phyloP scores from a whole-genome alignment of 345 rosid genomes.

The Syzygium jambos region DNA sequence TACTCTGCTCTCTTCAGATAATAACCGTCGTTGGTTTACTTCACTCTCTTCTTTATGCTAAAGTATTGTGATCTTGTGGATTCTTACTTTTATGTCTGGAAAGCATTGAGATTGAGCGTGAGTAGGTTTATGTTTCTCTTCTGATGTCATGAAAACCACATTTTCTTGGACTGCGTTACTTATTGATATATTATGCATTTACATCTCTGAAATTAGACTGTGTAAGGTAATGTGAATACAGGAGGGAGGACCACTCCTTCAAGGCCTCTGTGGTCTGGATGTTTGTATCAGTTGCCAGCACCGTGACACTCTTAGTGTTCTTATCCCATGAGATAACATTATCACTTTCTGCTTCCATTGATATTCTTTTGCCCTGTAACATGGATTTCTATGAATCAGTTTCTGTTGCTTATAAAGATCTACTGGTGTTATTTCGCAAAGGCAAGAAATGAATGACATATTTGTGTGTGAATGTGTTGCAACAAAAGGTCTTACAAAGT shows the following conservation, averaged over 20 bases:
- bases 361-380: not conserved
- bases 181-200: not conserved
- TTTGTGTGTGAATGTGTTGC: not conserved
- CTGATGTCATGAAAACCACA: not conserved
- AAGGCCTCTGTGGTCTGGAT: not conserved
- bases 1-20: not conserved
- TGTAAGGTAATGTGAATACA: not conserved
- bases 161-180: not conserved
- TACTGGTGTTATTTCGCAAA: not conserved
- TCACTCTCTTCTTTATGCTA: not conserved
- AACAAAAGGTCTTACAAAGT: not conserved
- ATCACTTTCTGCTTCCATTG: not conserved
- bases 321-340: not conserved
- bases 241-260: not conserved
- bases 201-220: not conserved
- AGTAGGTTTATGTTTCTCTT: not conserved
- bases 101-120: not conserved
- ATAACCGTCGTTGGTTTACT: not conserved
- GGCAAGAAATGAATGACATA: not conserved
- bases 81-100: not conserved
- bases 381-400: not conserved
- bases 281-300: not conserved
- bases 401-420: not conserved
- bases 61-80: not conserved
- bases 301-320: too few species aligned